Conservation (phyloP, 2,329 filamentous ascomycete genomes). For the Corynespora cassiicola region DNA sequence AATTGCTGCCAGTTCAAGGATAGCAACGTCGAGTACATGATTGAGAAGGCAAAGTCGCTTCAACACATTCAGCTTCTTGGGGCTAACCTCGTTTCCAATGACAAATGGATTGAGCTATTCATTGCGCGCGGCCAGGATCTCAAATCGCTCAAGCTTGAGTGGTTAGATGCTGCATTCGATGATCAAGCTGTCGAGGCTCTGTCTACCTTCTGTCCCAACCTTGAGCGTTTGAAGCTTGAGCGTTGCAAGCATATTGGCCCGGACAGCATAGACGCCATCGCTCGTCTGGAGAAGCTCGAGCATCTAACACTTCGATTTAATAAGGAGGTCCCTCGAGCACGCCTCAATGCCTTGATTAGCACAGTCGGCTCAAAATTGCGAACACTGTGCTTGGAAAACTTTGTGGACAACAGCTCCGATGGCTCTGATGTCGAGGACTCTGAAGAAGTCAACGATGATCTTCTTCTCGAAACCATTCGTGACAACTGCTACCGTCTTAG, state of each 20-base stretch:
- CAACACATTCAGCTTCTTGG: conserved; percentile 80
- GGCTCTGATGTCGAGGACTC: conserved; percentile 36
- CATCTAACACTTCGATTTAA: conserved; percentile 78
- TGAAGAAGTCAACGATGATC: too few relatives aligned
- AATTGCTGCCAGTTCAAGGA: conserved; percentile 95
- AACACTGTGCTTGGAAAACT: conserved; percentile 78
- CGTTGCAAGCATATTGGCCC: conserved; percentile 78
- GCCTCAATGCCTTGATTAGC: conserved; percentile 67
- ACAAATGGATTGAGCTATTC: conserved; percentile 76
- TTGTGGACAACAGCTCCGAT: conserved; percentile 70
- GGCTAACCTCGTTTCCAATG: conserved; percentile 80
- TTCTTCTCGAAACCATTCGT: conserved; percentile 76
- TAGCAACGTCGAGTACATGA: conserved; percentile 78
- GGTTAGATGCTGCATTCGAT: conserved; percentile 81
- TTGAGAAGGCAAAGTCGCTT: conserved; percentile 73
- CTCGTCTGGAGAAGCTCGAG: conserved; percentile 67
- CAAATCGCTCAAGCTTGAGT: conserved; percentile 76
- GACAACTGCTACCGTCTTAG: conserved; percentile 69
- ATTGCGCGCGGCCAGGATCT: conserved; percentile 69
- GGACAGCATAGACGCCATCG: conserved; percentile 69
- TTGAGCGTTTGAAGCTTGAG: conserved; percentile 79
- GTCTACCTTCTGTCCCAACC: conserved; percentile 67
- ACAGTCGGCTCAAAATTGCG: conserved; percentile 70
- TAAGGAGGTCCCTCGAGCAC: conserved; percentile 61
- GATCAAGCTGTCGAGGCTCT: conserved; percentile 73